Evolutionary conservation across 768 basidiomycete genomes (phyloP), one percentile per base, ranked within the genome.

Genomic region (Kondoa subrosea): DNA sequence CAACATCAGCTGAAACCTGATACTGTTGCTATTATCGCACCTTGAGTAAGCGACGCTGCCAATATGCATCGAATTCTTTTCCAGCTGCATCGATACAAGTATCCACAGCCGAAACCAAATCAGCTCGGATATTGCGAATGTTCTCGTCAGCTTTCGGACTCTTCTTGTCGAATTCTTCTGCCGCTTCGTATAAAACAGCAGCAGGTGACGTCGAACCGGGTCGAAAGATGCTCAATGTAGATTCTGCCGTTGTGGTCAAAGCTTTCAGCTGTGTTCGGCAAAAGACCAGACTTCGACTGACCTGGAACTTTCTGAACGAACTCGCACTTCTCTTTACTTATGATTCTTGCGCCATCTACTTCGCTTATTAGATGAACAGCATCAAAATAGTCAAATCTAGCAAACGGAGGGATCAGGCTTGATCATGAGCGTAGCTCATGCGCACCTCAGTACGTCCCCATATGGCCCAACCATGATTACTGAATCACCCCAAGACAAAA

Each of bases 21-120:
- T 8, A 50, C 21, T 50, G 21, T 50, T 21, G 40, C 1, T n/a
- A n/a, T 32, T 57, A 74, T 67, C 59, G 91, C 91, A 50, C 40
- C 75, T 85, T 88, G 25, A 97, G 80, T 60, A 97, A 81, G 40
- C 83, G 83, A 64, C 87, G 84, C 75, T 95, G 92, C 89, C 89
- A 93, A 73, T 84, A 80, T 2, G 87, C 85, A 66, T 93, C 90
- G 84, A 87, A 89, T 78, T 96, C 92, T 65, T 85, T 82, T 15
- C 88, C 90, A 2, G 93, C 93, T 34, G 92, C 92, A 69, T 93
- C 90, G 40, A 96, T 86, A 71, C 91, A 91, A 64, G 88, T 87
- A 74, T 92, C 87, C 1, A 93, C 90, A 0, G 91, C 91, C 40
- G 82, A 81, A 2, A 85, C 86, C 68, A 96, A 81, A 60, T 95